phyloP scores from a whole-genome alignment of 2,329 filamentous ascomycete genomes.

The Fusarium xyrophilum region DNA sequence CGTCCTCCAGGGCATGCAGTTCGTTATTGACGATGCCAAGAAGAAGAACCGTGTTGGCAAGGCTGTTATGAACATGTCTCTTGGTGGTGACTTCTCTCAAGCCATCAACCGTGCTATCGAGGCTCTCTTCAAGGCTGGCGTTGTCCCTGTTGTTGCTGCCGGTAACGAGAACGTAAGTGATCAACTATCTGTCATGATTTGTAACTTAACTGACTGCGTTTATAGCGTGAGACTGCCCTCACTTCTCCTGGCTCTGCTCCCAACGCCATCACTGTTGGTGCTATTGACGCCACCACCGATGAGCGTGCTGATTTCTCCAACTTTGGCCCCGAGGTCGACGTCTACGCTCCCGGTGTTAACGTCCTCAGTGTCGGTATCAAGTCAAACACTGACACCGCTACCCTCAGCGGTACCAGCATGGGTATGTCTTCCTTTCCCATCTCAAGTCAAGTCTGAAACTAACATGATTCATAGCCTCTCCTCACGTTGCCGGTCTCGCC shows the following conservation, averaged over 20 bases:
- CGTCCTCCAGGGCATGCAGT: conserved; percentile 67
- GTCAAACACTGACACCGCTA: conserved; percentile 53
- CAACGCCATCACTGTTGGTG: conserved; percentile 66
- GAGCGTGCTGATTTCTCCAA: conserved; percentile 63
- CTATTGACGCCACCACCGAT: conserved; percentile 61
- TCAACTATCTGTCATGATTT: background rate
- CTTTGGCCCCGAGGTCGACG: conserved; percentile 60
- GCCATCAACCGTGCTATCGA: conserved; percentile 64
- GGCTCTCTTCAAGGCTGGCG: conserved; percentile 55
- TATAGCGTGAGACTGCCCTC: conserved; percentile 55
- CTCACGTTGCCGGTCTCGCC: conserved; percentile 71
- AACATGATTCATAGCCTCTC: conserved; percentile 55
- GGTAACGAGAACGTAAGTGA: conserved; percentile 60
- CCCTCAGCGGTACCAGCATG: conserved; percentile 66
- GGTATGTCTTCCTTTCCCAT: conserved; percentile 41
- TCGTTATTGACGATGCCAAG: conserved; percentile 55
- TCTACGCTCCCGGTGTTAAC: conserved; percentile 64
- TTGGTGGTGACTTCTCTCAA: conserved; percentile 57
- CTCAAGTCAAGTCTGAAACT: conserved; percentile 11
- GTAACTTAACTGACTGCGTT: conserved; percentile 8
- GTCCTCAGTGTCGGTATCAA: conserved; percentile 61
- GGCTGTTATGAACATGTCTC: conserved; percentile 69
- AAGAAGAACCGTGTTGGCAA: conserved; percentile 55
- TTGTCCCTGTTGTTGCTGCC: conserved; percentile 66
- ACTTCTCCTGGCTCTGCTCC: conserved; percentile 62